Evolutionary conservation across 345 rosid species (phyloP).

Genomic region (Eucalyptus viminalis): DNA sequence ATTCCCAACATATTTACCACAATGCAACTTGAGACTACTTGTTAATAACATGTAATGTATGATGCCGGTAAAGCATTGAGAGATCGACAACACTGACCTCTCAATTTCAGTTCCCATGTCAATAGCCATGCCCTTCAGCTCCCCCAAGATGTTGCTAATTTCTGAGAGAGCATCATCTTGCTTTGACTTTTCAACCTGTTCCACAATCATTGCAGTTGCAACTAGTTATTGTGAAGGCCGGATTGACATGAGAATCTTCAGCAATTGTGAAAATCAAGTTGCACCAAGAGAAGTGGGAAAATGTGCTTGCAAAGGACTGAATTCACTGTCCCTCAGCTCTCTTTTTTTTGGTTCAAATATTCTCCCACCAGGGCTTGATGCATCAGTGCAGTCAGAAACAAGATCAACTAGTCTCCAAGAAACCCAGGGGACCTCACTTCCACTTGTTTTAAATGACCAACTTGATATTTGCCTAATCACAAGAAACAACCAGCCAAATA

Average conservation of each 20-base stretch:
- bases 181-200: conserved; percentile 66
- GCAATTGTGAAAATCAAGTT: not conserved
- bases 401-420: not conserved
- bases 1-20: not conserved
- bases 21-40: not conserved
- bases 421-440: not conserved
- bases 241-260: not conserved
- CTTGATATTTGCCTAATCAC: not conserved
- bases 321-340: not conserved
- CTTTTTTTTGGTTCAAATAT: not conserved
- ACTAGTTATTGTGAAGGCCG: not conserved
- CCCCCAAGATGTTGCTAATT: conserved; percentile 57
- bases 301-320: not conserved
- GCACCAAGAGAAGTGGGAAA: not conserved
- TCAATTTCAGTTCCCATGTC: conserved; percentile 85
- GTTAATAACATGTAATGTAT: not conserved
- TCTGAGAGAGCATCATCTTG: conserved; percentile 77
- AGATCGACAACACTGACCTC: conserved; percentile 21
- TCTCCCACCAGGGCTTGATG: not conserved
- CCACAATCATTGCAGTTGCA: not conserved
- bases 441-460: not conserved
- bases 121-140: conserved; percentile 71
- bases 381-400: not conserved
- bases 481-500: not conserved
- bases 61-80: not conserved